Base-by-base conservation (phyloP, 768 basidiomycete genomes). In the Panellus pusillus region DNA sequence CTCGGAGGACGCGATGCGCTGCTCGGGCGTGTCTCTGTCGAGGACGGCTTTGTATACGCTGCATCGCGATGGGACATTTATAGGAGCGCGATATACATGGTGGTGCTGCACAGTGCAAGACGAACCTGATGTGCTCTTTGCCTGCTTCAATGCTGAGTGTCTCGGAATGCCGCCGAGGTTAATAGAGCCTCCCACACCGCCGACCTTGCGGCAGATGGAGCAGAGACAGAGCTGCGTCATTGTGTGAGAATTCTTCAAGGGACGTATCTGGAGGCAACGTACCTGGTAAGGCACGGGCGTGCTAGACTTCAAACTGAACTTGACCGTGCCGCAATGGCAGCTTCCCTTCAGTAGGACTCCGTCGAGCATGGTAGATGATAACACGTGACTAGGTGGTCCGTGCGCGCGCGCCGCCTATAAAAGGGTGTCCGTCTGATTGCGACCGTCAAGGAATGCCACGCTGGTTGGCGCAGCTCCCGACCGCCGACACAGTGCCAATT, bases 161-260 rank as follows among this genome's bases (percentile, higher is more conserved):
- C 1, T 80, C 65, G 13, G 71, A 71, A 42, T 78, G 68, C 1
- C 86, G 19, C 83, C 80, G n/a, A 87, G 77, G 56, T 87, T 87
- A 64, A 87, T 76, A 2, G 83, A 81, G 0, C 86, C 85, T 12
- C 84, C 83, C 0, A 70, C 70, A 13, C 86, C 86, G 36, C 84
- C 84, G 9, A 85, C 82, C 65, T 87, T 87, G 52, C 86, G 80
- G 62, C 86, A 87, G 56, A 87, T 86, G 31, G 83, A 86, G 63
- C 86, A 87, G 6, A 81, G 47, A 60, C 86, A 87, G 29, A 87
- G 64, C 80, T 84, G 19, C 9, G 31, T 11, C 9, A 41, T 43
- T 36, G 39, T 13, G 12, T 27, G 7, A 4, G 5, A 18, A 35
- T 24, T 12, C 18, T 37, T n/a, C 27, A 37, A 24, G 3, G 31